Base-by-base conservation (phyloP, 148 eudicot species). In the Silene conica region DNA sequence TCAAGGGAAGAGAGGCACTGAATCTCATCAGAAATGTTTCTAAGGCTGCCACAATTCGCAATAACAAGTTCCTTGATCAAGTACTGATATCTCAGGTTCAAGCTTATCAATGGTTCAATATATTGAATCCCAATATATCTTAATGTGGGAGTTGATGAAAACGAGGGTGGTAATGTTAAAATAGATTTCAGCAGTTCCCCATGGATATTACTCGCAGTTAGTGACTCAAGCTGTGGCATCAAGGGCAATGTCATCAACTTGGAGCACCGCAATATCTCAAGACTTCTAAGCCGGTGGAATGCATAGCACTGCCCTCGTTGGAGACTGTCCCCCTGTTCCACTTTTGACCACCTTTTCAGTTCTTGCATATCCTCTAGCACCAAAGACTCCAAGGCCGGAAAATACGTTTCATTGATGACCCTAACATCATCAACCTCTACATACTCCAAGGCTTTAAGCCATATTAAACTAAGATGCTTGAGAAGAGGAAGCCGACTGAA, bases 401-500 rank as follows among this genome's bases (percentile, higher is more conserved):
- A 76, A 65, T 76, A 58, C 41, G 43, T 13, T 16, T 14, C 34
- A 16, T 12, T 43, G 23, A 41, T 56, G 14, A 12, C 72, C 41
- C 8, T 13, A 21, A 21, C 2, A 23, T 20, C n/a, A 3, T 19
- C 28, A 57, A 13, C 56, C 45, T 68, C 73, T 23, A 69, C 14
- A 41, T 69, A 76, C 73, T 76, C 73, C 73, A 76, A 45, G 59
- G 59, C 55, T 23, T 48, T 6, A 6, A 68, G 67, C 11, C 10
- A 41, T 12, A 19, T 4, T 26, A 76, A 57, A 13, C 3, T 13
- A 60, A 76, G 79, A 61, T 6, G 0, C 55, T 28, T 76, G 50
- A 76, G 69, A 46, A 61, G 74, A 69, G 74, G 79, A 31, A 69
- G 62, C 38, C 21, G 48, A 14, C 79, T 60, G 15, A 69, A 76